Evolutionary conservation across 352 stramenopile species (phyloP), one percentile per base, ranked within the genome.

Genomic region (Pythium scleroteichum): DNA sequence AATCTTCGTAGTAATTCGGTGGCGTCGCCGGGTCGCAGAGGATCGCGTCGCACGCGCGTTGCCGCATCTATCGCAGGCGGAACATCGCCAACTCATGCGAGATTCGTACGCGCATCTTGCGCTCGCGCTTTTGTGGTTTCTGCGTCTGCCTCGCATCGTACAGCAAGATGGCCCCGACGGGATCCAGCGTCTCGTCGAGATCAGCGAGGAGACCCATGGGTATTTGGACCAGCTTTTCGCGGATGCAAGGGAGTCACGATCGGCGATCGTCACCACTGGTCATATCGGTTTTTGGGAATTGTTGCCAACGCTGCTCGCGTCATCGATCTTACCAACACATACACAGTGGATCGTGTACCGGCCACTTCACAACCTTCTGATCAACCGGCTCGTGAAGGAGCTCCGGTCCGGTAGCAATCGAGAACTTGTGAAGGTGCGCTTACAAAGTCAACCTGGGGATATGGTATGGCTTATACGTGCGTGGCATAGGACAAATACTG

Each of bases 311-410:
- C 62, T 66, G 33, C 66, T 88, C 3, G 60, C 45, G 17, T 68
- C 67, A 26, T 59, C 62, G 35, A 42, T 68, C 1, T 46, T 79
- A 16, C 68, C 73, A 1, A 44, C 53, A 7, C 58, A 66, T 23
- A 69, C 71, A 33, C 78, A 88, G 59, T 88, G 69, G 76, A 71
- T 88, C 53, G 78, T 88, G 53, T 85, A 86, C 35, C 74, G 78
- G 0, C 76, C 78, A 16, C 66, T 88, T 42, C 78, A 86, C 49
- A 64, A 85, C 32, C 17, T 17, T 10, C 35, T 58, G 22, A 51
- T 88, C 49, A 62, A 86, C 49, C 38, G 62, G n/a, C 48, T 88
- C 19, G 72, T 78, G 33, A 48, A 64, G 4, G 41, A 55, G 27
- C 75, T 82, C 32, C 75, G 78, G 24, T 20, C 57, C 2, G 70